Evolutionary conservation across 495 filamentous ascomycete genomes (phyloP), one percentile per base, ranked within the genome.

Genomic region (Penicillium chermesinum): DNA sequence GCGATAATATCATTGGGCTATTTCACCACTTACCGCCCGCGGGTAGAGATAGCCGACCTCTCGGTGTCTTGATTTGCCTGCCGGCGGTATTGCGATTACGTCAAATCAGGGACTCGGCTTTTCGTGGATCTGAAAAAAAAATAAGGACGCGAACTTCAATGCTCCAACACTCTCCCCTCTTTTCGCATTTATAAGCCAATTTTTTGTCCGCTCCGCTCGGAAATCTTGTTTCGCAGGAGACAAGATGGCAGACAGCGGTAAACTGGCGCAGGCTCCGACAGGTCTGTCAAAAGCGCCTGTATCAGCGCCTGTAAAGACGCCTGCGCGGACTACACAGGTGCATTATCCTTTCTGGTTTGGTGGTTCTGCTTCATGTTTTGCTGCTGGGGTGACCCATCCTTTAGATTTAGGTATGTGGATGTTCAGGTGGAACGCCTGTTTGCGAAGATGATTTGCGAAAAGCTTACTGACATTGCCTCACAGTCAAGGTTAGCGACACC

Each of bases 281-380:
- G 57, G 51, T 42, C 37, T 44, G 43, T 51, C 59, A 44, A 53
- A 54, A 42, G 57, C 50, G 48, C 49, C 65, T 18, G 46, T 65
- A 38, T 53, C 56, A 12, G 61, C 45, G 21, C 55, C 58, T 30
- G 62, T 55, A n/a, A n/a, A n/a, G n/a, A n/a, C n/a, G 49, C 46
- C 43, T 38, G 44, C 59, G 38, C 59, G 57, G 32, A 38, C 54
- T 12, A 62, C 70, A 49, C 71, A 66, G 58, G 71, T 84, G 34
- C 76, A 78, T 50, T 89, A 89, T 64, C 87, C 87, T 21, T 93
- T 96, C 71, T 96, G 91, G 91, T 95, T 96, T 67, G 91, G 91
- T 33, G 91, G 91, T 17, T 91, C 86, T 59, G 88, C 91, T 15
- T 90, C 86, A 53, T 91, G 87, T 65, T 84, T 94, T 71, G 90